These are phyloP conservation scores for Cyclanthera cordifolia DNA, from an alignment of 306 rosid genomes.

Conservation along the genomic window DNA sequence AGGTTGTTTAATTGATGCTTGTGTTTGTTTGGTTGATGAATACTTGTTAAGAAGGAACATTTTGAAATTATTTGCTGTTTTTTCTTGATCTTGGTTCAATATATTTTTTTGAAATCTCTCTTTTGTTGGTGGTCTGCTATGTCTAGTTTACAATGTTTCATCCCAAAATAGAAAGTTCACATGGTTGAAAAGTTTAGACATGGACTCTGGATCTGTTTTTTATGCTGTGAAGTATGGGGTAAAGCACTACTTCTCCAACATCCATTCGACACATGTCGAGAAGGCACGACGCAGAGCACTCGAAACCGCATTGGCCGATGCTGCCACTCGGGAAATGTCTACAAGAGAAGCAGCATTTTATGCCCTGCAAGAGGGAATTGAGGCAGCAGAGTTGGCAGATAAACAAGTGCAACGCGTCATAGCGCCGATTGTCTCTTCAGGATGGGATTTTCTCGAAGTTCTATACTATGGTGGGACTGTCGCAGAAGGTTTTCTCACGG, in stretches of 20 bases:
- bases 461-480: conserved; percentile 65
- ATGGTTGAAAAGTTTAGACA: conserved; percentile 56
- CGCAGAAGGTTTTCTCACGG: conserved; percentile 58
- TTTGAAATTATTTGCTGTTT: no score
- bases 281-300: conserved; percentile 34
- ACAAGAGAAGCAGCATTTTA: conserved; percentile 34
- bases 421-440: conserved; percentile 77
- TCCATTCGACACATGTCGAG: conserved; percentile 64
- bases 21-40: no score
- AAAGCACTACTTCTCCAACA: conserved; percentile 57
- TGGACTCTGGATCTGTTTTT: conserved; percentile 54
- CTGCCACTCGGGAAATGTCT: conserved; percentile 38
- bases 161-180: conserved; percentile 75
- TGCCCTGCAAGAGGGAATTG: conserved; percentile 54
- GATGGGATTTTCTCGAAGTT: conserved; percentile 88
- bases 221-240: conserved; percentile 70
- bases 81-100: no score
- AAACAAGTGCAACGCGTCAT: conserved; percentile 47
- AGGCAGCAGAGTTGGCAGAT: conserved; percentile 63
- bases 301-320: conserved; percentile 44
- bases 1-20: no score
- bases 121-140: not conserved
- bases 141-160: conserved; percentile 13
- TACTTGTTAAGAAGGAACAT: no score
- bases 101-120: not conserved